Conservation (phyloP, 805 yeast species). For the Helenozyma baotianmanensis region DNA sequence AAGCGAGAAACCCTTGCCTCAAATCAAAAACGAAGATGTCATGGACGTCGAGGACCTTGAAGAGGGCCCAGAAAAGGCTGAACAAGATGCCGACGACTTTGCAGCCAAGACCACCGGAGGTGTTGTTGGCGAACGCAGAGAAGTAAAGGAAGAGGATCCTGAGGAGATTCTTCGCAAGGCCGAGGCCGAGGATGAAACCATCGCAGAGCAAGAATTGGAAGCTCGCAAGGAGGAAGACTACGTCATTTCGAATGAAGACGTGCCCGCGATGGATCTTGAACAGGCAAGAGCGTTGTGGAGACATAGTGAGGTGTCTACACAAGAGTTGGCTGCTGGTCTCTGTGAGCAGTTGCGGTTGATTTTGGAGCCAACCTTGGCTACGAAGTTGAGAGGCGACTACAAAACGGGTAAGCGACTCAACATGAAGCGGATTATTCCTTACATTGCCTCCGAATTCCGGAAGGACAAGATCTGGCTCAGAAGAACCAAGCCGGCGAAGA, state of each 20-base stretch:
- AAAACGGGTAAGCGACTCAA: conserved; percentile 95
- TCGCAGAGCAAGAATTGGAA: conserved; percentile 11
- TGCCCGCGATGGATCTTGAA: conserved; percentile 50
- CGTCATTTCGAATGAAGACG: conserved; percentile 18
- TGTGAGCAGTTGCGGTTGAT: conserved; percentile 92
- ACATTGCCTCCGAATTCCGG: conserved; percentile 94
- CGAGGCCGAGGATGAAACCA: conserved; percentile 23
- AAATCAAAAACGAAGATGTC: conserved; percentile 23
- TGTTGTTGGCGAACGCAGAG: conserved; percentile 44
- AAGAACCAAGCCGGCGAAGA: conserved; percentile 94
- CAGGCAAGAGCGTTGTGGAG: conserved; percentile 80
- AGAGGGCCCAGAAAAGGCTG: conserved; percentile 21
- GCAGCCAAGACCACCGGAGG: conserved; percentile 50
- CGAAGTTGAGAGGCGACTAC: conserved; percentile 91
- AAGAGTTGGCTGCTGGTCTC: conserved; percentile 78
- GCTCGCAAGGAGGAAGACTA: conserved; percentile 14
- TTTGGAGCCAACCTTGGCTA: conserved; percentile 93
- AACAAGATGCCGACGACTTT: conserved; percentile 34
- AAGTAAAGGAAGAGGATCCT: conserved; percentile 14
- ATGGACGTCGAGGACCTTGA: conserved; percentile 26
- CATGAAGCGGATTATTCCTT: conserved; percentile 96
- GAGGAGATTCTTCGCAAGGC: conserved; percentile 16
- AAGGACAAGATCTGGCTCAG: conserved; percentile 98
- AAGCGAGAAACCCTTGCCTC: conserved; percentile 25
- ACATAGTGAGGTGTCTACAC: conserved; percentile 76